Evolutionary conservation across 805 yeast species (phyloP).

Genomic region (Yamadazyma akitaensis): DNA sequence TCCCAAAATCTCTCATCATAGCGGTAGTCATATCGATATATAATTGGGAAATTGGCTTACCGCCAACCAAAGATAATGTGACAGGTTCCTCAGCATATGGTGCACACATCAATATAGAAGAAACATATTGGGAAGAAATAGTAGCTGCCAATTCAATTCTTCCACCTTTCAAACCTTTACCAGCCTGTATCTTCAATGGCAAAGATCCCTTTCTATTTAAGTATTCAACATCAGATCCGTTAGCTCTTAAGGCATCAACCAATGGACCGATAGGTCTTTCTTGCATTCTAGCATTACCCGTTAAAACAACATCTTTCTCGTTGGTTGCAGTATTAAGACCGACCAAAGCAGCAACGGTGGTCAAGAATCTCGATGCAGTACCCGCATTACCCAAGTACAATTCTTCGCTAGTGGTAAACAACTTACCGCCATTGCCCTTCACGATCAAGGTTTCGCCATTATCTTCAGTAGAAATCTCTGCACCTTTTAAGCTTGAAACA

Average conservation of each 20-base stretch:
- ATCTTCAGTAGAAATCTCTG: conserved; percentile 76
- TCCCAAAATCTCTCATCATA: conserved; percentile 91
- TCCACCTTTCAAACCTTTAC: conserved; percentile 79
- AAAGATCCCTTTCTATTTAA: conserved; percentile 75
- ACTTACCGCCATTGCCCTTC: conserved; percentile 78
- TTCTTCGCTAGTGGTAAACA: conserved; percentile 60
- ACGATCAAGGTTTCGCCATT: conserved; percentile 87
- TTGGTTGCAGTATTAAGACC: conserved; percentile 32
- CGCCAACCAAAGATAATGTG: conserved; percentile 85
- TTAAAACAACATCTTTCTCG: conserved; percentile 53
- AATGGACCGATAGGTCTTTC: conserved; percentile 96
- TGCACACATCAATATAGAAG: conserved; percentile 95
- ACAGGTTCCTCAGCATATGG: conserved; percentile 91
- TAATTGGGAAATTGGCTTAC: conserved; percentile 93
- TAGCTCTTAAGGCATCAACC: conserved; percentile 81
- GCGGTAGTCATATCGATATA: conserved; percentile 96
- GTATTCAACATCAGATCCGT: conserved; percentile 76
- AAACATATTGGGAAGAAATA: conserved; percentile 94
- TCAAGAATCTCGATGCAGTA: conserved; percentile 92
- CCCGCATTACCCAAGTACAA: conserved; percentile 96
- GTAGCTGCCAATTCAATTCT: conserved; percentile 92
- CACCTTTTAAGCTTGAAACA: conserved; percentile 74
- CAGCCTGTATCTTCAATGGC: conserved; percentile 72
- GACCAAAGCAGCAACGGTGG: conserved; percentile 88
- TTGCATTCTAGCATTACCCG: conserved; percentile 97